Evolutionary conservation across 495 filamentous ascomycete species (phyloP).

Genomic region (Ascodesmis nigricans): DNA sequence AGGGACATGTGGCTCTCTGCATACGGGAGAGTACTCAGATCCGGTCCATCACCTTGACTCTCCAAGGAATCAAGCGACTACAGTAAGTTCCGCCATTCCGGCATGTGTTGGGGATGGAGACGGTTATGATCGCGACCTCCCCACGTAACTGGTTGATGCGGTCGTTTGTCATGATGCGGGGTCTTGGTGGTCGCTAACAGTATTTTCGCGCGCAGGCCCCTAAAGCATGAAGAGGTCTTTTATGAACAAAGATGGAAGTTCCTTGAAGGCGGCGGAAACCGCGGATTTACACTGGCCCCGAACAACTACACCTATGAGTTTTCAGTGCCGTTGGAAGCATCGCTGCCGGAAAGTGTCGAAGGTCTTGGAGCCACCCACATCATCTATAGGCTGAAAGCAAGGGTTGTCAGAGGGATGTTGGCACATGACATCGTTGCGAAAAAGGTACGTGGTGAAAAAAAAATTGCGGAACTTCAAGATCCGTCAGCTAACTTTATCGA

Average conservation of each 20-base stretch:
- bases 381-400: slow-evolving; percentile 72
- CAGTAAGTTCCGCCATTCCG: slow-evolving; percentile 29
- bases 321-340: slow-evolving; percentile 1
- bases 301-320: slow-evolving; percentile 83
- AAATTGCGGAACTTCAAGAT: background rate
- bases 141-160: background rate
- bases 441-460: slow-evolving; percentile 31
- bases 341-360: slow-evolving; percentile 60
- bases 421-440: slow-evolving; percentile 55
- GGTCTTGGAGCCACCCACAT: slow-evolving; percentile 61
- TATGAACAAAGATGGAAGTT: slow-evolving; percentile 36
- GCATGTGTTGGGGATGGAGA: background rate
- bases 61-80: slow-evolving; percentile 48
- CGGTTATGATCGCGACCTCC: slow-evolving; percentile 1
- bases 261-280: slow-evolving; percentile 27
- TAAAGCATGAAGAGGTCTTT: slow-evolving; percentile 33
- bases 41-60: slow-evolving; percentile 46
- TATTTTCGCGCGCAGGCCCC: slow-evolving; percentile 28
- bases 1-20: slow-evolving; percentile 54
- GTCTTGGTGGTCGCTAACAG: slow-evolving; percentile 26
- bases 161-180: slow-evolving; percentile 14
- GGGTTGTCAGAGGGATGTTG: slow-evolving; percentile 57
- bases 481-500: slow-evolving; percentile 3
- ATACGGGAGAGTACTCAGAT: slow-evolving; percentile 44
- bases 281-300: slow-evolving; percentile 28